These are phyloP conservation scores for Cystobasidiaceae sp. DNA, from an alignment of 1,284 basidiomycete genomes.

Conservation along the genomic window DNA sequence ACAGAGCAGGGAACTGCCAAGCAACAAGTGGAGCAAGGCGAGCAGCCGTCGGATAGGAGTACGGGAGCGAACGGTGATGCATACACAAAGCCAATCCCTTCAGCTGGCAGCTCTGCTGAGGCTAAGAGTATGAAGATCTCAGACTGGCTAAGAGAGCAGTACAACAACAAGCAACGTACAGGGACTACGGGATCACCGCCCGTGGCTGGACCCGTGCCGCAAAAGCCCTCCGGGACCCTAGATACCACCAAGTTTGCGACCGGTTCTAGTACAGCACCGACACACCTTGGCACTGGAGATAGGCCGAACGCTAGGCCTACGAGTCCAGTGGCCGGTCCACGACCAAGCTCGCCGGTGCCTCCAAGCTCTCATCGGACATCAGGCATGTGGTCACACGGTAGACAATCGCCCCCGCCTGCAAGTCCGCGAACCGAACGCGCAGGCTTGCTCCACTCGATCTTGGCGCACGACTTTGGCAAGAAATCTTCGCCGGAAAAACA, in stretches of 20 bases:
- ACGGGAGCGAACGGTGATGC: too few species aligned
- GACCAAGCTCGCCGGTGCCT: too few species aligned
- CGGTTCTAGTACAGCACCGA: neutral
- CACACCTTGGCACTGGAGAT: neutral
- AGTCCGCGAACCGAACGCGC: too few species aligned
- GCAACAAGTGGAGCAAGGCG: neutral
- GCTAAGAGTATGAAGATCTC: slow-evolving; percentile 6
- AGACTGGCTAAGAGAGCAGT: slow-evolving; percentile 22
- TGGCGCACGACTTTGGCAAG: slow-evolving; percentile 14
- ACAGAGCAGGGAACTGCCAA: neutral
- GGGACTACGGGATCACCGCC: neutral
- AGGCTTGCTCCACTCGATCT: slow-evolving; percentile 16
- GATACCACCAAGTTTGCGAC: neutral
- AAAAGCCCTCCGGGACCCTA: too few species aligned
- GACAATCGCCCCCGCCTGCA: too few species aligned
- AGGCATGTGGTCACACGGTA: too few species aligned
- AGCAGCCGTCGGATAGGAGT: too few species aligned
- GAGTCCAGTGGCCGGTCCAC: neutral
- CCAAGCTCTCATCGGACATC: too few species aligned
- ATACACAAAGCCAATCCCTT: neutral
- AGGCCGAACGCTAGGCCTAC: neutral
- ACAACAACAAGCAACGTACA: slow-evolving; percentile 1
- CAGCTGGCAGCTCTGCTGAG: neutral
- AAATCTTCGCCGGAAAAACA: neutral
- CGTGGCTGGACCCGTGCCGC: too few species aligned